phyloP scores from a whole-genome alignment of 768 basidiomycete species.

The Suillus decipiens region DNA sequence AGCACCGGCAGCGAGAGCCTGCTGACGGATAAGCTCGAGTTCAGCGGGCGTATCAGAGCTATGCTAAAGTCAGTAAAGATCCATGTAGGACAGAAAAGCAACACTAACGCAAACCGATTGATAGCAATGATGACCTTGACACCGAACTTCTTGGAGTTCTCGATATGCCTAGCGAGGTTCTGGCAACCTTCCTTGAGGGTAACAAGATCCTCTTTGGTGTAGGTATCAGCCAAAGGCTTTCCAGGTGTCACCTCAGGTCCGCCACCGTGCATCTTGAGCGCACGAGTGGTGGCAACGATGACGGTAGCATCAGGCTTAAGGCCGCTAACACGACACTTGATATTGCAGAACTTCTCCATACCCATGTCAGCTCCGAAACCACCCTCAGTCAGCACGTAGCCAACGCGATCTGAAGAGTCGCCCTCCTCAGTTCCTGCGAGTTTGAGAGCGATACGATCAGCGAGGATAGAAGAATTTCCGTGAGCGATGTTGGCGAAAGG shows the following conservation, averaged over 20 bases:
- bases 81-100: background rate
- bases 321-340: conserved; percentile 95
- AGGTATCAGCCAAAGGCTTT: conserved; percentile 90
- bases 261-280: conserved; percentile 99
- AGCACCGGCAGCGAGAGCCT: conserved; percentile 83
- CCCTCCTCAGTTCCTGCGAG: conserved; percentile 94
- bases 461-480: conserved; percentile 97
- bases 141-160: conserved; percentile 94
- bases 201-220: conserved; percentile 90
- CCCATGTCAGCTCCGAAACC: conserved; percentile 99
- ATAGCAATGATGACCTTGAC: conserved; percentile 95
- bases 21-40: conserved; percentile 77
- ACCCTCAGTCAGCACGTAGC: conserved; percentile 97
- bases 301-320: conserved; percentile 92
- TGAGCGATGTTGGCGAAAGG: conserved; percentile 99
- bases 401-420: conserved; percentile 75
- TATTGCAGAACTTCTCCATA: conserved; percentile 99
- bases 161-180: conserved; percentile 91
- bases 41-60: conserved; percentile 92
- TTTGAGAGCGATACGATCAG: conserved; percentile 96
- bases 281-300: conserved; percentile 96
- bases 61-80: conserved; percentile 9
- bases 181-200: conserved; percentile 89
- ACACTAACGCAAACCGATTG: conserved; percentile 89
- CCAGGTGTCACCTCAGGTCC: conserved; percentile 97